These are phyloP conservation scores for Panicum virgatum DNA, from an alignment of 202 grass and related monocot species.

Conservation along the genomic window DNA sequence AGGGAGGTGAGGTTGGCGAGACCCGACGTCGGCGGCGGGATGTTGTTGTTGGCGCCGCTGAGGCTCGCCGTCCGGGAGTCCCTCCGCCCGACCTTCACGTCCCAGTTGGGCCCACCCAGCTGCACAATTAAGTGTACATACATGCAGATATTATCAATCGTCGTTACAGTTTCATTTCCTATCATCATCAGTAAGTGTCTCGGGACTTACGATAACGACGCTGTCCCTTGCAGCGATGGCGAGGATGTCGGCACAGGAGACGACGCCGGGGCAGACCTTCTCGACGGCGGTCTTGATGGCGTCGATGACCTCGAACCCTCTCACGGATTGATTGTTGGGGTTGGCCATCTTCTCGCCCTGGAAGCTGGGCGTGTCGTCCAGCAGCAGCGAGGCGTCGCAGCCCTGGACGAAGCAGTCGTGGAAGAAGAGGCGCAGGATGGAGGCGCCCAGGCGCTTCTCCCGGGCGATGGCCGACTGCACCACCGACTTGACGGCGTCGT, in stretches of 20 bases:
- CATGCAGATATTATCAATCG: too few species aligned
- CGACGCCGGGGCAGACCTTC: too few species aligned
- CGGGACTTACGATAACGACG: too few species aligned
- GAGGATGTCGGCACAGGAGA: too few species aligned
- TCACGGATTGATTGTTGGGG: slow-evolving; percentile 68
- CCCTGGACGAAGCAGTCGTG: slow-evolving; percentile 87
- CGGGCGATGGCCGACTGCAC: too few species aligned
- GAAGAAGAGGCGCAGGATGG: slow-evolving; percentile 77
- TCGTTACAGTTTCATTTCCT: too few species aligned
- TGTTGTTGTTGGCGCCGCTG: slow-evolving; percentile 68
- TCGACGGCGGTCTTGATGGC: slow-evolving; percentile 38
- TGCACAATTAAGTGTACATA: too few species aligned
- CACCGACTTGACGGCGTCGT: too few species aligned
- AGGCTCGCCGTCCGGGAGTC: slow-evolving; percentile 79
- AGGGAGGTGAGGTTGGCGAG: slow-evolving; percentile 75
- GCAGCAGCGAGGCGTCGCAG: slow-evolving; percentile 51
- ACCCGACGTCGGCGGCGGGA: slow-evolving; percentile 62
- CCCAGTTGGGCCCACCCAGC: slow-evolving; percentile 76
- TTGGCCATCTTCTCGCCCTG: slow-evolving; percentile 77
- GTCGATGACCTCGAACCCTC: slow-evolving; percentile 89
- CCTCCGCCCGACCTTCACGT: slow-evolving; percentile 69
- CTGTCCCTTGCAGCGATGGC: too few species aligned
- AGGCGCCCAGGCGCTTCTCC: too few species aligned
- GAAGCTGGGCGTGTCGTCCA: slow-evolving; percentile 61
- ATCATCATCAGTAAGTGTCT: too few species aligned